Evolutionary conservation across 1,139 yeast species (phyloP).

Genomic region (Yamadazyma atlantica): DNA sequence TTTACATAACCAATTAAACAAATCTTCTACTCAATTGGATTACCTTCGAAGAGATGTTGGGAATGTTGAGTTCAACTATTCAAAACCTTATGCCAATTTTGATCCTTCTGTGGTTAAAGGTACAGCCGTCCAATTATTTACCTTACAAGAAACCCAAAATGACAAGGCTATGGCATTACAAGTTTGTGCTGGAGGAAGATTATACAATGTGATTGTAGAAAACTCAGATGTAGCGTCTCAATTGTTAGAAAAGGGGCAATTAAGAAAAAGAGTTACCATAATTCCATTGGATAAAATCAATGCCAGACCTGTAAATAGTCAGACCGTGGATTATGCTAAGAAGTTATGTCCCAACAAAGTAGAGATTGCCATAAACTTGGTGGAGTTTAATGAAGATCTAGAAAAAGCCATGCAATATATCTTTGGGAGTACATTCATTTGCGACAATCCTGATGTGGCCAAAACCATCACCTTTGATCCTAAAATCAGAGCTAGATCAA

Average conservation of each 20-base stretch:
- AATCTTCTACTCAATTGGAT: slow-evolving; percentile 52
- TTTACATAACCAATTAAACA: slow-evolving; percentile 26
- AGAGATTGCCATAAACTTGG: slow-evolving; percentile 78
- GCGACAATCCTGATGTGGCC: slow-evolving; percentile 86
- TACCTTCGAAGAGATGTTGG: slow-evolving; percentile 63
- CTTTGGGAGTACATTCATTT: slow-evolving; percentile 84
- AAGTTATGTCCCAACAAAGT: slow-evolving; percentile 77
- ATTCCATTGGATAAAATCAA: slow-evolving; percentile 88
- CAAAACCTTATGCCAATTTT: slow-evolving; percentile 63
- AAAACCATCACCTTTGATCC: slow-evolving; percentile 86
- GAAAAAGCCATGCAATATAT: slow-evolving; percentile 86
- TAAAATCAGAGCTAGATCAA: slow-evolving; percentile 75
- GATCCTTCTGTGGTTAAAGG: slow-evolving; percentile 72
- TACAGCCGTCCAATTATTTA: slow-evolving; percentile 82
- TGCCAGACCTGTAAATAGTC: slow-evolving; percentile 48
- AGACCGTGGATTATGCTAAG: slow-evolving; percentile 59
- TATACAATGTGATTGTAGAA: slow-evolving; percentile 90
- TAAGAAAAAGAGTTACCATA: slow-evolving; percentile 82
- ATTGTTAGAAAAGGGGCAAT: slow-evolving; percentile 72
- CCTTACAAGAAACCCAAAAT: slow-evolving; percentile 54
- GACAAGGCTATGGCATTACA: slow-evolving; percentile 83
- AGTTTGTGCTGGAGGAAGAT: slow-evolving; percentile 89
- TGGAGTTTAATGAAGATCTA: slow-evolving; percentile 72
- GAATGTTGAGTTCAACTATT: slow-evolving; percentile 73
- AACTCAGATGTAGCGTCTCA: slow-evolving; percentile 81